A percentile compares a stretch with the other conserved stretches of the same genome.
Evolutionary conservation across 352 stramenopile genomes (phyloP).

Genomic region (Blastocystis sp.): DNA sequence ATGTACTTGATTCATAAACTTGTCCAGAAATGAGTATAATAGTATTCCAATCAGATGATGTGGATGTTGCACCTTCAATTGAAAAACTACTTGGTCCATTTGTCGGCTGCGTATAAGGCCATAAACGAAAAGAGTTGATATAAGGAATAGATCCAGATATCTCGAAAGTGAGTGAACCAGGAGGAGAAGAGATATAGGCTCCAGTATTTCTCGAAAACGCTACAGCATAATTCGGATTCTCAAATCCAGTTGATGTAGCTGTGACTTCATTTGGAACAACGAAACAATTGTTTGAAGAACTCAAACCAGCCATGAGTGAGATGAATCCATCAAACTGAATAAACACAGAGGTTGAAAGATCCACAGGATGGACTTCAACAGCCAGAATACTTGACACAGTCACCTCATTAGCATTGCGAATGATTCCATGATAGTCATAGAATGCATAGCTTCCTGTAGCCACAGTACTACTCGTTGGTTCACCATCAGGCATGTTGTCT

Average conservation of each 20-base stretch:
- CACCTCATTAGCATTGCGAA: constrained; percentile 1
- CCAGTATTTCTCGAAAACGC: too few relatives aligned
- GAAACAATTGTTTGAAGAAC: not conserved
- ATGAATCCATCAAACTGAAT: not conserved
- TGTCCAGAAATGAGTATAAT: too few relatives aligned
- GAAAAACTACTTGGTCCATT: too few relatives aligned
- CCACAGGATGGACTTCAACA: constrained; percentile 36
- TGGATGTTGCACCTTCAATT: too few relatives aligned
- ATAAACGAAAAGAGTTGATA: too few relatives aligned
- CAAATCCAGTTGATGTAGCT: not conserved
- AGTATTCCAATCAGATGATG: too few relatives aligned
- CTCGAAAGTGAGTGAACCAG: too few relatives aligned
- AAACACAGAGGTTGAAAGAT: not conserved
- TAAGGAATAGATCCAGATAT: too few relatives aligned
- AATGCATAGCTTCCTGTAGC: not conserved
- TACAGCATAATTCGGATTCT: not conserved
- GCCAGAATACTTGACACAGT: not conserved
- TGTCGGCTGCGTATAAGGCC: too few relatives aligned
- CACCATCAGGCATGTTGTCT: constrained; percentile 13
- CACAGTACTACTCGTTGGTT: not conserved
- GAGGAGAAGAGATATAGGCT: not conserved
- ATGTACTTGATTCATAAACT: too few relatives aligned
- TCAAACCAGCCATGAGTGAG: not conserved
- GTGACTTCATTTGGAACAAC: not conserved
- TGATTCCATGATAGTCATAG: not conserved